Evolutionary conservation across 768 basidiomycete species (phyloP), one percentile per base, ranked within the genome.

Genomic region (Lepiota subincarnata): DNA sequence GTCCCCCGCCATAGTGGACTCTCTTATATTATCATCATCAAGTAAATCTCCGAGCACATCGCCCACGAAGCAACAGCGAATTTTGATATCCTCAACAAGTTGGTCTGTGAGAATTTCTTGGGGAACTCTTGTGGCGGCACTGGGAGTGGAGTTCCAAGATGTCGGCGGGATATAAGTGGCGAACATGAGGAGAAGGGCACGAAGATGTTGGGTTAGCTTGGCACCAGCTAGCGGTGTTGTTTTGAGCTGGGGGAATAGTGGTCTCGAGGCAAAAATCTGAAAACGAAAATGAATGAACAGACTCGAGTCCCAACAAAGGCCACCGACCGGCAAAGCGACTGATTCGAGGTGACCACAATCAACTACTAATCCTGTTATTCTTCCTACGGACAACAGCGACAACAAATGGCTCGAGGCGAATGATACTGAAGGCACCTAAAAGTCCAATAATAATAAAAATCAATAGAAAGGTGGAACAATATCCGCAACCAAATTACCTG

Each of bases 301-400:
- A 42, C 51, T 2, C 41, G 13, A 14, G 1, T 2, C 1, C 5
- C 7, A 11, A 7, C 11, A 14, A 39, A 24, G 45, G 5, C 19
- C 7, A 71, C 89, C 50, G 60, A 96, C 96, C 0, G 97, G 94
- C 18, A 98, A 76, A 4, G 84, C 83, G 3, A 86, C 87, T 0
- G 93, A 90, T 67, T 98, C 97, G 3, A 96, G 77, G 66, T 96
- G 86, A 1, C 97, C 97, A 59, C 86, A 87, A 64, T 99, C 97
- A 2, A 98, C 72, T 1, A 98, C 96, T 12, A 99, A 80, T 5
- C 96, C 97, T 1, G 94, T 95, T 59, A 94, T 88, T 55, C 91
- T 77, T 10, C 97, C 97, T 6, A 85, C 83, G 1, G 93, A 85
- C 56, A 97, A 76, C 12, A 98, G 73, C 3, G 93, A 82, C 14